phyloP scores from a whole-genome alignment of 805 yeast species.

The Ascoidea rubescens region DNA sequence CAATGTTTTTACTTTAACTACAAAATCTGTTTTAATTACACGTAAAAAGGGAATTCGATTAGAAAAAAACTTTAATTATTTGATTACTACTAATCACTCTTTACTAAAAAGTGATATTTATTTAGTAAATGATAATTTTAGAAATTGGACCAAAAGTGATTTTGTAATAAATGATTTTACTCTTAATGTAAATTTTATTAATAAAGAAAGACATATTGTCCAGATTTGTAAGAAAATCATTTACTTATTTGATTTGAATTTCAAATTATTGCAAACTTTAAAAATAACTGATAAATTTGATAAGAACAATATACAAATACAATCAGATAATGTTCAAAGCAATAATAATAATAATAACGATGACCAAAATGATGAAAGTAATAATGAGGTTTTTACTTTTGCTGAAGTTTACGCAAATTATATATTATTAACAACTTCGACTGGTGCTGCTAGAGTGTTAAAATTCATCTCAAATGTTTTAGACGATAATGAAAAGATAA shows the following conservation, averaged over 20 bases:
- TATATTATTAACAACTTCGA: constrained; percentile 7
- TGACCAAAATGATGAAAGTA: constrained; percentile 3
- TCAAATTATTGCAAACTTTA: constrained; percentile 21
- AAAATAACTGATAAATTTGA: constrained; percentile 5
- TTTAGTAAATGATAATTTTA: constrained; percentile 30
- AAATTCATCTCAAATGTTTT: constrained; percentile 4
- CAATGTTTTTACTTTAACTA: constrained; percentile 3
- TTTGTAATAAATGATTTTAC: constrained; percentile 6
- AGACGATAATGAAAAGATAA: constrained; percentile 9
- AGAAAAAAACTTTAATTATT: constrained; percentile 33
- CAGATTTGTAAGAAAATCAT: constrained; percentile 64
- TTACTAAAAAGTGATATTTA: constrained; percentile 57
- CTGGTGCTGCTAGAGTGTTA: constrained; percentile 6
- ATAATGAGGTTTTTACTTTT: constrained; percentile 6
- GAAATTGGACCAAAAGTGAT: constrained; percentile 5
- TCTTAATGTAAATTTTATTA: constrained; percentile 32
- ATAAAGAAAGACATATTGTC: constrained; percentile 41
- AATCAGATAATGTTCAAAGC: constrained; percentile 8
- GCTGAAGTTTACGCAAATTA: constrained; percentile 4
- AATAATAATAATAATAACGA: constrained; percentile 8
- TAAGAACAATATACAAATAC: constrained; percentile 3
- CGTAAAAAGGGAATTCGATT: constrained; percentile 17
- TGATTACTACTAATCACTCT: constrained; percentile 58
- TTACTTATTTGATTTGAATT: constrained; percentile 45
- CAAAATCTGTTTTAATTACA: constrained; percentile 2